Percentiles rank a stretch among this genome's conserved stretches.
Conservation (phyloP, 805 yeast species). For the Candida palmyrensis region DNA sequence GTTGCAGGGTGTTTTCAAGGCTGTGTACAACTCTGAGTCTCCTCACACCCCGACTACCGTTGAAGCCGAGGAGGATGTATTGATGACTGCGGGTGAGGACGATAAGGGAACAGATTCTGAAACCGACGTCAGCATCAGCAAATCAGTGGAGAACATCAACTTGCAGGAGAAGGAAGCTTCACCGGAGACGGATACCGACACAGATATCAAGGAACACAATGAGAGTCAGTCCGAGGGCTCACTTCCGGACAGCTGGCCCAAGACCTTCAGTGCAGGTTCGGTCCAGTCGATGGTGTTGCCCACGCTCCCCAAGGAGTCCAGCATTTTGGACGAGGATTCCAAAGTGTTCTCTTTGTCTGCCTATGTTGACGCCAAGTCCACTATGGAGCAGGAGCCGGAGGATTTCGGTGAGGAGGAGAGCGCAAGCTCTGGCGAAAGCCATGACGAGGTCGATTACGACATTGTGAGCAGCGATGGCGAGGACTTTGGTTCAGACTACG, state of each 20-base stretch:
- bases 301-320: conserved; percentile 22
- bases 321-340: conserved; percentile 6
- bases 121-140: neutral
- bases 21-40: no score
- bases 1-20: conserved; percentile 17
- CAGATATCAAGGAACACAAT: conserved; percentile 6
- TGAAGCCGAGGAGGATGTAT: no score
- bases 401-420: no score
- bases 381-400: conserved; percentile 5
- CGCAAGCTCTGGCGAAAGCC: conserved; percentile 6
- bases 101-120: conserved; percentile 1
- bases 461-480: conserved; percentile 26
- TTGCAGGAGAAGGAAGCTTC: conserved; percentile 1
- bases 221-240: neutral
- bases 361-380: conserved; percentile 16
- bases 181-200: conserved; percentile 5
- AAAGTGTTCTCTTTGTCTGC: conserved; percentile 12
- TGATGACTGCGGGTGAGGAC: neutral
- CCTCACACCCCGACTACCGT: neutral
- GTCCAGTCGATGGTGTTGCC: conserved; percentile 27
- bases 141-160: neutral
- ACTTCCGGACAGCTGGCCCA: no score
- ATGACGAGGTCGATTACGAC: conserved; percentile 27
- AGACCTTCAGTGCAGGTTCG: conserved; percentile 10
- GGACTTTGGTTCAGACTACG: conserved; percentile 31